Evolutionary conservation across 1,139 yeast species (phyloP), one percentile per base, ranked within the genome.

Genomic region (Pichia sp.): DNA sequence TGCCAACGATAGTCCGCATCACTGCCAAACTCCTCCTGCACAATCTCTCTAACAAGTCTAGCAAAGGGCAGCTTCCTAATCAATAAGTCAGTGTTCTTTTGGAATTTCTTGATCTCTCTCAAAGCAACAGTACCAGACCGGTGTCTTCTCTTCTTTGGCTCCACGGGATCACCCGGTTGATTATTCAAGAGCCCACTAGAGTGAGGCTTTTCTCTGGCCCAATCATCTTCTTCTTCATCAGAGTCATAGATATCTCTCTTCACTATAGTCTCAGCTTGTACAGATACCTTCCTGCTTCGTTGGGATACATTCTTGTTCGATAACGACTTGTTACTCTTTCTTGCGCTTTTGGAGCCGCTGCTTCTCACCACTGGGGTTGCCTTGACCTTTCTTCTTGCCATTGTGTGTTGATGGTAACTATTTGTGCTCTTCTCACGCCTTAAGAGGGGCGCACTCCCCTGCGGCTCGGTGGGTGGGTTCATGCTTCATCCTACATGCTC

Each of bases 41-140:
- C 84, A 2, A 88, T 82, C 48, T 88, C 96, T 40, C 86, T 73
- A 6, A 81, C 79, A 24, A 87, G 65, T 44, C 96, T 67, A 2
- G 96, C 93, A 67, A 88, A 88, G n/a, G 97, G 97, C 31, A 88
- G 69, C 52, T 86, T 86, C 30, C 91, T 67, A 25, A 88, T 67
- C 35, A 88, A 65, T 32, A 88, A 63, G 43, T 84, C 94, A 0
- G 95, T 82, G 22, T 79, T 67, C 50, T 77, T 72, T 55, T 88
- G 97, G 50, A 76, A 87, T 50, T 69, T 72, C 41, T 93, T 65
- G 28, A 88, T 85, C 52, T 88, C 96, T 46, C 82, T 66, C 32
- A 85, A 59, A 1, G 95, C 94, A 28, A 65, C 63, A 0, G 83
- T 77, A 10, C 94, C 94, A 0, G 93, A 91, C 39, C 69, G 69